These are phyloP conservation scores for Polyplosphaeria fusca DNA, from an alignment of 495 filamentous ascomycete genomes.

Conservation along the genomic window DNA sequence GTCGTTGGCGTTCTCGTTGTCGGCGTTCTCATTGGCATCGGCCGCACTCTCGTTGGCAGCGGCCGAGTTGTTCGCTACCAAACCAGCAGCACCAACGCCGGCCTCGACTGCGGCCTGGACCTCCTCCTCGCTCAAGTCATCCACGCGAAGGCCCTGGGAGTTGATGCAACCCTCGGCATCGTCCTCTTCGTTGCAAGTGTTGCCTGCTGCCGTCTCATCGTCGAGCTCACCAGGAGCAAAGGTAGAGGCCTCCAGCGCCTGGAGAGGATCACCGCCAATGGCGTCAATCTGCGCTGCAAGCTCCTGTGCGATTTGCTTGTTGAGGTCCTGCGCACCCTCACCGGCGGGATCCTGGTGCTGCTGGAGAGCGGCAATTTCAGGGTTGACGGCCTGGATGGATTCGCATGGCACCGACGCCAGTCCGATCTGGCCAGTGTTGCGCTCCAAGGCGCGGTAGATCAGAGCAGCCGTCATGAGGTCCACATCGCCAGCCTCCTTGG, in stretches of 20 bases:
- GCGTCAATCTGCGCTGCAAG: conserved; percentile 54
- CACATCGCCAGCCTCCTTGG: conserved; percentile 58
- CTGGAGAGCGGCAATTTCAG: conserved; percentile 32
- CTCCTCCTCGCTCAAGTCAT: conserved; percentile 55
- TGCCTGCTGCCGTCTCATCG: conserved; percentile 56
- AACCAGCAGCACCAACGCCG: conserved; percentile 19
- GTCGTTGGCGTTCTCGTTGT: too few species aligned
- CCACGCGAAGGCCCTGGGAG: conserved; percentile 56
- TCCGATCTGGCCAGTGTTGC: conserved; percentile 60
- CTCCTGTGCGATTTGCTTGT: conserved; percentile 54
- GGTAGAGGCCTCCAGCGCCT: conserved; percentile 55
- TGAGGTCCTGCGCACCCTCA: conserved; percentile 48
- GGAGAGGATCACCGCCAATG: conserved; percentile 56
- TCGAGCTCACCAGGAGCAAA: conserved; percentile 58
- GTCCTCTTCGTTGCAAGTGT: conserved; percentile 51
- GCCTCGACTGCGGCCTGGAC: conserved; percentile 52
- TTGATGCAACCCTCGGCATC: conserved; percentile 62
- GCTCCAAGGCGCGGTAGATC: conserved; percentile 60
- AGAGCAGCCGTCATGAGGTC: conserved; percentile 56
- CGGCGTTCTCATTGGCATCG: too few species aligned
- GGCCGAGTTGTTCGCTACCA: neutral
- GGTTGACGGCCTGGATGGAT: conserved; percentile 42
- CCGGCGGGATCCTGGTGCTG: conserved; percentile 53
- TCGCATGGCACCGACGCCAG: conserved; percentile 51
- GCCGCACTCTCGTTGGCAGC: neutral